These are phyloP conservation scores for Lathyrus tuberosus DNA, from an alignment of 306 rosid genomes.

Conservation along the genomic window DNA sequence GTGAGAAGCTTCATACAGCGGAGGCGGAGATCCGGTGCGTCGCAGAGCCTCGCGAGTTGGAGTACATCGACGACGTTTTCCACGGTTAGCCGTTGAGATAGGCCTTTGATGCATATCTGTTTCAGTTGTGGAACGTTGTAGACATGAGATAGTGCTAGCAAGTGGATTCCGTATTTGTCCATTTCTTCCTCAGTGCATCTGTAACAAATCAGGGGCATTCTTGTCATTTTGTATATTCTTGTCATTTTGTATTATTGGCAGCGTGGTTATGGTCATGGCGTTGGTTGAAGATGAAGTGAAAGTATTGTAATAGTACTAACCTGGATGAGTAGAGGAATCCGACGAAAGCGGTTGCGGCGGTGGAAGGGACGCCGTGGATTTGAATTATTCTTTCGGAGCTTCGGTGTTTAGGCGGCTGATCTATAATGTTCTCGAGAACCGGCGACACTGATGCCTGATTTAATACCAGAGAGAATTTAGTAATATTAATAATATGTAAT, in stretches of 20 bases:
- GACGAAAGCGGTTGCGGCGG: constrained; percentile 71
- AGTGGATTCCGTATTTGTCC: constrained; percentile 78
- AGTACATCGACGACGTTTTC: constrained; percentile 87
- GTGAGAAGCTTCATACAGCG: constrained; percentile 72
- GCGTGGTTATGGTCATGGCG: no score
- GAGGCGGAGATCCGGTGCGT: constrained; percentile 86
- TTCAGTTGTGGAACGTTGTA: constrained; percentile 82
- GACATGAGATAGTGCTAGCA: constrained; percentile 83
- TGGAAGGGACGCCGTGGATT: constrained; percentile 82
- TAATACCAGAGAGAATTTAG: not conserved
- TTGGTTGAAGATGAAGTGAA: not conserved
- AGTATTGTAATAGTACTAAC: constrained; percentile 36
- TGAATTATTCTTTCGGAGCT: constrained; percentile 62
- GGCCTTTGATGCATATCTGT: constrained; percentile 61
- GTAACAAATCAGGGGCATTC: constrained; percentile 26
- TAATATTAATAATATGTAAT: no score
- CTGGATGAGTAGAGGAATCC: constrained; percentile 72
- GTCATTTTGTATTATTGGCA: not conserved
- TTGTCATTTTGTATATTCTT: no score
- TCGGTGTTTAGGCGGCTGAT: constrained; percentile 67
- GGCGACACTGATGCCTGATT: constrained; percentile 70
- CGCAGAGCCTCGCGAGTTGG: constrained; percentile 86
- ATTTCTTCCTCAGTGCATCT: constrained; percentile 69
- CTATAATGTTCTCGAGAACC: constrained; percentile 69
- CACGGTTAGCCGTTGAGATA: constrained; percentile 55